Evolutionary conservation across 1,284 basidiomycete species (phyloP).

Genomic region (Heterobasidion parviporum): DNA sequence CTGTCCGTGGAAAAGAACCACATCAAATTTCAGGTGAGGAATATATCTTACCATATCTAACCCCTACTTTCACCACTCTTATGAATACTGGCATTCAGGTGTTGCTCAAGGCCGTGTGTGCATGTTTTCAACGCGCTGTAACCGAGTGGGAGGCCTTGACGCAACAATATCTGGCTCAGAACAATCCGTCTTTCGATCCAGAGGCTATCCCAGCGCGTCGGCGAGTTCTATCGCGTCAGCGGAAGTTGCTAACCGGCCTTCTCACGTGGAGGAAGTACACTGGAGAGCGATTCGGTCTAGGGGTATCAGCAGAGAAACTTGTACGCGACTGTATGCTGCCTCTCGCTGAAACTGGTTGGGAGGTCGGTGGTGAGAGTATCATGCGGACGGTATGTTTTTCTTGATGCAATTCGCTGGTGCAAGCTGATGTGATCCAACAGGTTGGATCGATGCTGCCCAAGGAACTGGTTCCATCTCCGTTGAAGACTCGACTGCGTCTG

Average conservation of each 20-base stretch:
- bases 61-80: neutral
- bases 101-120: conserved; percentile 56
- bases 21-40: conserved; percentile 63
- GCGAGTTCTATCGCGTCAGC: conserved; percentile 59
- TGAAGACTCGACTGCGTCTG: conserved; percentile 12
- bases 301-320: conserved; percentile 47
- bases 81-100: conserved; percentile 31
- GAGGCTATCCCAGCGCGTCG: conserved; percentile 65
- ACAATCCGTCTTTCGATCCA: conserved; percentile 62
- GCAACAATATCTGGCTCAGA: conserved; percentile 29
- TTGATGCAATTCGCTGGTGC: conserved; percentile 38
- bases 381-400: conserved; percentile 47
- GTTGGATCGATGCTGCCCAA: conserved; percentile 34
- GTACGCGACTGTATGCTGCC: conserved; percentile 58
- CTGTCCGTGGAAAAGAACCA: conserved; percentile 63
- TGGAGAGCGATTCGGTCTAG: conserved; percentile 53
- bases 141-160: conserved; percentile 37
- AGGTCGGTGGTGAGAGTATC: conserved; percentile 75
- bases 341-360: conserved; percentile 76
- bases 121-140: conserved; percentile 52
- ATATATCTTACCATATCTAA: neutral
- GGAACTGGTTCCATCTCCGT: conserved; percentile 25
- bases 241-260: conserved; percentile 71
- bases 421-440: conserved; percentile 21
- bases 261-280: conserved; percentile 71